Base-by-base conservation (phyloP, 2,329 filamentous ascomycete species). In the Ceratocystis colombiana region DNA sequence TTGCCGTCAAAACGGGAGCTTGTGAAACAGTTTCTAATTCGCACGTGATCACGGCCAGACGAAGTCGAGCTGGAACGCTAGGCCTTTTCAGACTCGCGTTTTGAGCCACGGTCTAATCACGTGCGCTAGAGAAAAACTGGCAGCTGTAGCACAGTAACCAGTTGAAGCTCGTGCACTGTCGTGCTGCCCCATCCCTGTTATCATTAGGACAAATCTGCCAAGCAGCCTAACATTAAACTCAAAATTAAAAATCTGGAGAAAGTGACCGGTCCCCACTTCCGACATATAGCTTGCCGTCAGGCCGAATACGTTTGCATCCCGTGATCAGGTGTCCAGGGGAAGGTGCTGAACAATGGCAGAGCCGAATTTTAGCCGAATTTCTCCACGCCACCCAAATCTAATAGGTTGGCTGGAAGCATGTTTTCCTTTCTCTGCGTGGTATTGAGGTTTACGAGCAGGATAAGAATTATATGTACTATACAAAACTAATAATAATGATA, bases 161-260 rank as follows among this genome's bases (percentile, higher is more conserved):
- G 3, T 2, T 15, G 10, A 12, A 3, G 1, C 17, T 28, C 22
- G 12, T 10, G 10, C 48, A 53, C 48, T 53, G 48, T 25, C 25
- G 48, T 41, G 37, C 10, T 12, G 12, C 12, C 37, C 4, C 37
- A 41, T 41, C 10, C 37, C 12, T 41, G 37, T 15, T 41, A 41
- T 12, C 37, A 41, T 15, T 5, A 41, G 37, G 12, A 4, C 10
- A 41, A 41, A 4, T 41, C 37, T 12, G n/a, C 48, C 48, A 33
- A 30, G 28, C 28, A 25, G 12, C 25, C n/a, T 15, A 15, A 25
- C 55, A 33, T 17, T n/a, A n/a, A 6, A 10, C 25, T 37, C 7
- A 59, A 59, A 15, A 59, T 15, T 33, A 37, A n/a, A 57, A 59
- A 59, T 20, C 55, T 59, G 55, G 25, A 59, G 55, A 59, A 59